Percentiles rank a stretch among this genome's conserved stretches.
These are phyloP conservation scores for Imleria badia DNA, from an alignment of 768 basidiomycete species.

Conservation along the genomic window DNA sequence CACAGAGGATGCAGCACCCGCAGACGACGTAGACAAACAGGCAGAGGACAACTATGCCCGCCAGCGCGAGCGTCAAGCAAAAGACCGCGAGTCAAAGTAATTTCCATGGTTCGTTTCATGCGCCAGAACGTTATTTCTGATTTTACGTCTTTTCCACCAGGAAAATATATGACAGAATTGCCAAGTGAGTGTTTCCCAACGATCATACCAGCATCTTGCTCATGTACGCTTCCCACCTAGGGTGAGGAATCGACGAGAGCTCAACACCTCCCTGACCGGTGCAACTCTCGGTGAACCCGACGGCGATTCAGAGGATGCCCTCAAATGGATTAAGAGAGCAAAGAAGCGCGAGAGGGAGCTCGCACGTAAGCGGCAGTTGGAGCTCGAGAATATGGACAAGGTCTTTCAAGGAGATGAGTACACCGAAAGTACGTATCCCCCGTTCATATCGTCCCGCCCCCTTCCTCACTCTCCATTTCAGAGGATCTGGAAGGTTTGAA, in stretches of 20 bases:
- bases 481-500: conserved; percentile 92
- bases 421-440: conserved; percentile 69
- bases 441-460: not conserved
- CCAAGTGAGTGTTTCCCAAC: conserved; percentile 74
- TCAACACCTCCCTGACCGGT: conserved; percentile 90
- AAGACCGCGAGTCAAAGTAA: conserved; percentile 79
- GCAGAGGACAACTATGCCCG: conserved; percentile 88
- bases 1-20: conserved; percentile 72
- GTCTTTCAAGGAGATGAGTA: conserved; percentile 71
- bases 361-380: conserved; percentile 76
- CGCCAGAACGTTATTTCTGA: conserved; percentile 15
- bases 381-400: conserved; percentile 84
- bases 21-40: conserved; percentile 73
- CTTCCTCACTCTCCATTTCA: conserved; percentile 29
- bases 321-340: conserved; percentile 88
- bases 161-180: conserved; percentile 70
- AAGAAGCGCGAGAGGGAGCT: conserved; percentile 92
- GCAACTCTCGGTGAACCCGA: conserved; percentile 88
- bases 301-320: conserved; percentile 71
- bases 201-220: conserved; percentile 29
- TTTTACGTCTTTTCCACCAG: conserved; percentile 39
- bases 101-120: conserved; percentile 32
- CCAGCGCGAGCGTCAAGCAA: conserved; percentile 63
- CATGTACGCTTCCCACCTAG: conserved; percentile 52
- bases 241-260: conserved; percentile 92